These are phyloP conservation scores for Blumeria graminis DNA, from an alignment of 2,329 filamentous ascomycete species.

Conservation along the genomic window DNA sequence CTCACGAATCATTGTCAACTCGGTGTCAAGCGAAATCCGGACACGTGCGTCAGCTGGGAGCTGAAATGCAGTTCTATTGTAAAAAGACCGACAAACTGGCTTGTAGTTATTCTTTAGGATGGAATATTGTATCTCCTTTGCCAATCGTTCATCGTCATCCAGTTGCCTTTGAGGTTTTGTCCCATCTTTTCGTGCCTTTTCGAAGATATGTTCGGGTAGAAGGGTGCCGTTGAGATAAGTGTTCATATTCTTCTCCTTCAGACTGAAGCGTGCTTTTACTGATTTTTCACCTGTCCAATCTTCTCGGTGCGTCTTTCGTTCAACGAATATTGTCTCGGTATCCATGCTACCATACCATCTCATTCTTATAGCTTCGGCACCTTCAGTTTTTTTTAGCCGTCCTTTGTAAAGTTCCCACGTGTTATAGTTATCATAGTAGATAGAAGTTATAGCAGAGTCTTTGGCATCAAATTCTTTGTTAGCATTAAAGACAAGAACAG, in stretches of 20 bases:
- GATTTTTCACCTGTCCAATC: conserved; percentile 99
- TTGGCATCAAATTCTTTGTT: conserved; percentile 85
- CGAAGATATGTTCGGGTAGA: conserved; percentile 72
- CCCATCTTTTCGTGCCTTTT: conserved; percentile 84
- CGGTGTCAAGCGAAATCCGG: conserved; percentile 87
- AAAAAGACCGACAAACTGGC: conserved; percentile 86
- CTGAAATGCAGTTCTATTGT: conserved; percentile 95
- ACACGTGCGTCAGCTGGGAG: conserved; percentile 88
- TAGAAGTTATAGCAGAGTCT: conserved; percentile 89
- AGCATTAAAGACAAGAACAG: conserved; percentile 88
- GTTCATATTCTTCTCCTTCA: conserved; percentile 97
- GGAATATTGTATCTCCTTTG: conserved; percentile 81
- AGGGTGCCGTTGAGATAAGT: conserved; percentile 65
- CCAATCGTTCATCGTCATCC: conserved; percentile 69
- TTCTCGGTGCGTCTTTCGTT: conserved; percentile 92
- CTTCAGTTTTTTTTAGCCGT: conserved; percentile 90
- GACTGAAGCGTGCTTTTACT: conserved; percentile 82
- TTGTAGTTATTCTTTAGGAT: conserved; percentile 66
- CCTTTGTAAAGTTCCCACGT: conserved; percentile 89
- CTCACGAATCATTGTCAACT: conserved; percentile 83
- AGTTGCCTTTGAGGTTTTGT: conserved; percentile 89
- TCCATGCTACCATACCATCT: conserved; percentile 97
- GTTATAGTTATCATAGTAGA: conserved; percentile 91
- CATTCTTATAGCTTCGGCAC: conserved; percentile 84
- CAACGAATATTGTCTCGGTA: conserved; percentile 82